Base-by-base conservation (phyloP, 192 early-diverging fungal species). In the Coemansia sp. region DNA sequence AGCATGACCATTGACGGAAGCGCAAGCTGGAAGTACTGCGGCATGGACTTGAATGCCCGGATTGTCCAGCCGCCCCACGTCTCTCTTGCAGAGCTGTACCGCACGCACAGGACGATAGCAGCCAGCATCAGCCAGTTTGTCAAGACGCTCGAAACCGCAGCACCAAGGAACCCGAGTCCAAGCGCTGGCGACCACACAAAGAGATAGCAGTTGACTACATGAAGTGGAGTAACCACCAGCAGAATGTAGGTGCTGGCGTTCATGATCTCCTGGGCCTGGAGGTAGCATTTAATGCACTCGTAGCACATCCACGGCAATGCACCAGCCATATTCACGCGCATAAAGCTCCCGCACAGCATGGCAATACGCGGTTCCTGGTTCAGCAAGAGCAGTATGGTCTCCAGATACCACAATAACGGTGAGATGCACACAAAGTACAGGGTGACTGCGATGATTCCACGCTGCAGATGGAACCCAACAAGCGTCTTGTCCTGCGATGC, bases 231-330 rank as follows among this genome's bases (percentile, higher is more conserved):
- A 5, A 88, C 89, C 47, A 91, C 75, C 37, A 90, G 57, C 26
- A 94, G 84, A 19, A 95, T 86, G 63, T 84, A 85, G 37, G 94
- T 92, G 43, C 85, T 86, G 1, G 91, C 93, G 39, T 91, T 84
- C 96, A 98, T 95, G 69, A 90, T 90, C 65, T 91, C 95, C 84
- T 98, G 96, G 0, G 90, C 89, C 68, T 96, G 92, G 26, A 97
- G 80, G 69, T 85, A 97, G 62, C 92, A 86, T 70, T 94, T 92
- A 50, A 94, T 70, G 71, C 91, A 92, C 65, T 97, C 95, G 84
- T 91, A 91, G 16, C 87, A 82, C 73, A 97, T 75, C 75, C 84
- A 88, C 4, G 94, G 90, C 40, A 91, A 87, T 39, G 89, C 86
- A 1, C 94, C 92, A 4, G 90, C 75, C 44, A 96, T 70, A 26